Evolutionary conservation across 2,329 filamentous ascomycete genomes (phyloP), one percentile per base, ranked within the genome.

Genomic region (Pestalotiopsis sp.): DNA sequence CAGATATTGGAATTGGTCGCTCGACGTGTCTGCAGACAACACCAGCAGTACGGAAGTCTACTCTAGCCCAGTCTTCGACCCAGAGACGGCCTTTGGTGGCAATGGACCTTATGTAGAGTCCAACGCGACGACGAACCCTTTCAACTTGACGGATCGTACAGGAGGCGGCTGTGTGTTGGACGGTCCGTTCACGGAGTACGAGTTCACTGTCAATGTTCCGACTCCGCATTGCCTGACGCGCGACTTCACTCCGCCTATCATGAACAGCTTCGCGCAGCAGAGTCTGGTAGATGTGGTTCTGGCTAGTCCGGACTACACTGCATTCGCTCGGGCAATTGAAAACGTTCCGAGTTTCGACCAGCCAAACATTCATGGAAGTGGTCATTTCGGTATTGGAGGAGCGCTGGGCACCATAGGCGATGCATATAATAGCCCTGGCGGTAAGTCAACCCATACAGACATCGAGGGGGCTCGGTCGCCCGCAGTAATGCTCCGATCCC

Each of bases 321-420:
- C 73, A 31, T 67, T 67, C 20, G 66, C 66, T 5, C 45, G 68
- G 45, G 67, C 72, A 20, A 70, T 75, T 23, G 62, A 41, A 13
- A 20, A 68, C 12, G 75, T 82, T 49, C 66, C 59, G 11, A 71
- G 70, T n/a, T 82, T 82, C 68, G 58, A 67, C 58, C 77, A 82
- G 74, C 73, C 71, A 49, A 67, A 68, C 38, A 78, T 82, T 77
- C 77, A 82, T 71, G 79, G 78, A 0, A 70, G 76, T 20, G 73
- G 73, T 38, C 69, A 66, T 11, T 68, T 63, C 2, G 73, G 73
- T 7, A 69, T 70, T 1, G 69, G 77, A 27, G 78, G 77, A 4
- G 73, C 77, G 75, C 71, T 9, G 76, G 77, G 5, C 63, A 76
- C 73, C 20, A 71, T 77, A 4, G 75, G 75, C 56, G 77, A 77